These are phyloP conservation scores for Elsinoe necatrix DNA, from an alignment of 2,329 filamentous ascomycete species.

Conservation along the genomic window DNA sequence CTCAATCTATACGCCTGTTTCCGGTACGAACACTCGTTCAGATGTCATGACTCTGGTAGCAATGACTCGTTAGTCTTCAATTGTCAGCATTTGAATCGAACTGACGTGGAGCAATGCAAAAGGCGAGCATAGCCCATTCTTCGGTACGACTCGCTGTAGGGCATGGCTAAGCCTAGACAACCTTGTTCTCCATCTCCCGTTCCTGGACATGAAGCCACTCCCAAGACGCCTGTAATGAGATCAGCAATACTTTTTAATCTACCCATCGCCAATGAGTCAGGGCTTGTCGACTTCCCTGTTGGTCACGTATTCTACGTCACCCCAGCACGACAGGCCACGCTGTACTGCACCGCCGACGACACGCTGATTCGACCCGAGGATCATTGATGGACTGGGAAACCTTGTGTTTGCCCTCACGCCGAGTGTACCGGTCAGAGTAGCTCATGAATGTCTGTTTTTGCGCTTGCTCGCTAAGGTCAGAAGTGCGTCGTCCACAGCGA, in stretches of 20 bases:
- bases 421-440: no score
- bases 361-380: slow-evolving; percentile 1
- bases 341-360: not conserved
- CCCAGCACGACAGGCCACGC: slow-evolving; percentile 12
- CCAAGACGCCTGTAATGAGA: slow-evolving; percentile 5
- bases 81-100: slow-evolving; percentile 1
- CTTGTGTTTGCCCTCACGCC: not conserved
- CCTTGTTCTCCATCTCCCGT: not conserved
- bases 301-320: slow-evolving; percentile 11
- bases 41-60: slow-evolving; percentile 5
- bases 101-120: not conserved
- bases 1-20: not conserved
- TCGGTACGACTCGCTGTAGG: not conserved
- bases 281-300: slow-evolving; percentile 13
- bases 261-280: slow-evolving; percentile 7
- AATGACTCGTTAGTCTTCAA: not conserved
- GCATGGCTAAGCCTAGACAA: not conserved
- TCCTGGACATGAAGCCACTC: slow-evolving; percentile 4
- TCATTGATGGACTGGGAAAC: not conserved
- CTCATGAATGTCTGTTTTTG: not conserved
- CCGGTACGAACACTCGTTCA: not conserved
- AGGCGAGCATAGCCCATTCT: not conserved
- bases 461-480: not conserved
- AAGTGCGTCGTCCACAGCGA: not conserved
- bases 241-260: slow-evolving; percentile 4